These are phyloP conservation scores for Musa balbisiana DNA, from an alignment of 202 grass and related monocot genomes.

Conservation along the genomic window DNA sequence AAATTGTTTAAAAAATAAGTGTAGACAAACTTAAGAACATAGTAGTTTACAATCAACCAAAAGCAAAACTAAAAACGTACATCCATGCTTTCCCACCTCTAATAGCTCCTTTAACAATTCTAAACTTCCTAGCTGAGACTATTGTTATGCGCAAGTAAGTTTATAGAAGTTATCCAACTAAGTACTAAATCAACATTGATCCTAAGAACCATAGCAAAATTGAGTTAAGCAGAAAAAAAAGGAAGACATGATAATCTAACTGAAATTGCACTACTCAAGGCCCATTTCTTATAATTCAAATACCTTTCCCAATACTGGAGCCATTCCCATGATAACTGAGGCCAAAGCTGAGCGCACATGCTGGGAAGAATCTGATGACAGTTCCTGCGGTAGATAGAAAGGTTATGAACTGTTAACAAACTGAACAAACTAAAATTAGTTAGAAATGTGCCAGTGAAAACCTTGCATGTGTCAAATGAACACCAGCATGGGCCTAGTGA, in stretches of 20 bases:
- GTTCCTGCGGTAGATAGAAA: conserved; percentile 8
- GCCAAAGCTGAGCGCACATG: conserved; percentile 30
- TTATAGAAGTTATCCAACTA: too few species aligned
- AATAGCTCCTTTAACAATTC: too few species aligned
- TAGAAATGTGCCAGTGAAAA: neutral
- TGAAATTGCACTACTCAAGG: neutral
- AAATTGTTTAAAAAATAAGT: too few species aligned
- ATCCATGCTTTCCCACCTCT: too few species aligned
- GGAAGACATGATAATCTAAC: neutral
- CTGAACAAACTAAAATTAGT: neutral
- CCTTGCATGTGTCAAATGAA: neutral
- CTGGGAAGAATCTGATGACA: conserved; percentile 28
- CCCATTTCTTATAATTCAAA: neutral
- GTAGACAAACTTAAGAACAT: too few species aligned
- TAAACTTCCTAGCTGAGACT: too few species aligned
- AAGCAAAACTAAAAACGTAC: neutral
- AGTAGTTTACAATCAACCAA: neutral
- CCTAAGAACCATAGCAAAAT: too few species aligned
- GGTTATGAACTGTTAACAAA: neutral
- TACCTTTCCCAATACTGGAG: conserved; percentile 27
- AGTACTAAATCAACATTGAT: too few species aligned
- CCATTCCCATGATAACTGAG: conserved; percentile 31
- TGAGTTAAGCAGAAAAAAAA: neutral
- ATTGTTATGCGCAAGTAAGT: too few species aligned
- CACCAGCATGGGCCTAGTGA: neutral